Percentiles rank a stretch among this genome's conserved stretches.
phyloP scores from a whole-genome alignment of 2,329 filamentous ascomycete genomes.

The Diaporthe longicolla region DNA sequence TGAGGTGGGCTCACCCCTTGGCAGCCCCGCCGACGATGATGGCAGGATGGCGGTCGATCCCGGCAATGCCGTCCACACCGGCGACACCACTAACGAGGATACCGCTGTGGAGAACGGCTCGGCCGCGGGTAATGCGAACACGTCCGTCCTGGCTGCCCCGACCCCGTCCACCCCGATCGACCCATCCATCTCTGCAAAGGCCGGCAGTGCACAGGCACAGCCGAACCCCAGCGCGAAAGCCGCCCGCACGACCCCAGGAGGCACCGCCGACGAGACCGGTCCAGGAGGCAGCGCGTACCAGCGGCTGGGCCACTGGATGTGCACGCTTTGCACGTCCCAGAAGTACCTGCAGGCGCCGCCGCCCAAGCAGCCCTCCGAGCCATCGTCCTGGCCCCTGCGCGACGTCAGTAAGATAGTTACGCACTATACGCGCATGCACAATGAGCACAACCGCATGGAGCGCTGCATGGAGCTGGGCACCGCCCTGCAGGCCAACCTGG shows the following conservation, averaged over 20 bases:
- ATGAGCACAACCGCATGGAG: constrained; percentile 58
- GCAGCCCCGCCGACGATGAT: constrained; percentile 33
- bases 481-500: constrained; percentile 59
- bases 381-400: constrained; percentile 62
- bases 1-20: constrained; percentile 33
- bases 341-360: constrained; percentile 59
- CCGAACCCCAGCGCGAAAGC: not conserved
- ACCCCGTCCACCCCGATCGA: constrained; percentile 9
- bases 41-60: not conserved
- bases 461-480: constrained; percentile 59
- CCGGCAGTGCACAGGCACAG: not conserved
- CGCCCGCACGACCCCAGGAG: constrained; percentile 6
- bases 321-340: constrained; percentile 58
- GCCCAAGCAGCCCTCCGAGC: constrained; percentile 58
- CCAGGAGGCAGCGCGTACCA: constrained; percentile 47
- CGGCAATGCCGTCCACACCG: not conserved
- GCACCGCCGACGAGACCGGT: constrained; percentile 44
- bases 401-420: constrained; percentile 63
- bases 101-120: not conserved
- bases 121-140: not conserved
- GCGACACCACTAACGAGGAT: constrained; percentile 35
- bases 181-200: constrained; percentile 13
- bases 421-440: constrained; percentile 62
- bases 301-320: constrained; percentile 63
- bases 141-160: not conserved